Conservation (phyloP, 179 eudicot genomes). For the Vitellaria paradoxa region DNA sequence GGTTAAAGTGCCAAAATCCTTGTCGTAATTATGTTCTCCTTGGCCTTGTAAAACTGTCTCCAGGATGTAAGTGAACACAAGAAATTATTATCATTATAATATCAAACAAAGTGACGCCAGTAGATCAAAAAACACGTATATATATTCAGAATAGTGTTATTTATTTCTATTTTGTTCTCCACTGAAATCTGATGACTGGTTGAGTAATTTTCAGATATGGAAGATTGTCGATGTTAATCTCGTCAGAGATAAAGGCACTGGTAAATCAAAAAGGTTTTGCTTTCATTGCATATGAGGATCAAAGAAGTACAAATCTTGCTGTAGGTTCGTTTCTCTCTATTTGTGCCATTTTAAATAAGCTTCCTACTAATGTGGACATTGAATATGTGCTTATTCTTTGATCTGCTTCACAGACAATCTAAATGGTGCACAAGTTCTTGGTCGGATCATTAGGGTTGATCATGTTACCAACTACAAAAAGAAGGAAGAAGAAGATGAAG, state of each 20-base stretch:
- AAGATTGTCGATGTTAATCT: slow-evolving; percentile 91
- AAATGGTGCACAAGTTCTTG: slow-evolving; percentile 82
- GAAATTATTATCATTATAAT: too few relatives aligned
- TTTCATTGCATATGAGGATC: slow-evolving; percentile 93
- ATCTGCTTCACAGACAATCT: slow-evolving; percentile 58
- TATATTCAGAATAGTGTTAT: not conserved
- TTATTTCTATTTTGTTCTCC: too few relatives aligned
- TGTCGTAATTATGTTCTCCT: too few relatives aligned
- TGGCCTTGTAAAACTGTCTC: too few relatives aligned
- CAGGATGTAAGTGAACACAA: too few relatives aligned
- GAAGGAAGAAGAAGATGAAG: slow-evolving; percentile 96
- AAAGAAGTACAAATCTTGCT: slow-evolving; percentile 91
- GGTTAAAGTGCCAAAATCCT: too few relatives aligned
- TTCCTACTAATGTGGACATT: not conserved
- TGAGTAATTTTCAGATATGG: slow-evolving; percentile 56
- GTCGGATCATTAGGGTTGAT: slow-evolving; percentile 85
- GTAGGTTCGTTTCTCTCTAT: slow-evolving; percentile 56
- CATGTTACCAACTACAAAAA: slow-evolving; percentile 81
- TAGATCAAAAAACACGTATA: too few relatives aligned
- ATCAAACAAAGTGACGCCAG: too few relatives aligned
- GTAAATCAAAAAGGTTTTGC: slow-evolving; percentile 94
- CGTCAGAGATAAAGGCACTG: slow-evolving; percentile 80
- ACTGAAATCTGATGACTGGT: slow-evolving; percentile 3
- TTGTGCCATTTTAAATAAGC: not conserved
- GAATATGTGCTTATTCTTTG: not conserved